phyloP scores from a whole-genome alignment of 352 stramenopile species.

The Albugo laibachii region DNA sequence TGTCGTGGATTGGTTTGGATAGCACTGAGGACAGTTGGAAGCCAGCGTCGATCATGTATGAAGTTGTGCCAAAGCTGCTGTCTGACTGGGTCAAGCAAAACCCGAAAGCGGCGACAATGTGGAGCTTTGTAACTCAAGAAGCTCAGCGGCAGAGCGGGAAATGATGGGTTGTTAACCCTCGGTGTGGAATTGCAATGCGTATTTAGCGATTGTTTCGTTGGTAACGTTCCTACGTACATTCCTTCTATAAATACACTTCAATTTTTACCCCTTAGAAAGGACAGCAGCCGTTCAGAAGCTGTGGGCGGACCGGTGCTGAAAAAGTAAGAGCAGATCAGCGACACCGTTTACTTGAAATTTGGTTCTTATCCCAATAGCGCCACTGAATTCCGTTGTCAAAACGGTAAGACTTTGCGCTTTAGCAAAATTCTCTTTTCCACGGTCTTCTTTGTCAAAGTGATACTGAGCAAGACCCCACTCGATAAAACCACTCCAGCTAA shows the following conservation, averaged over 20 bases:
- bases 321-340: constrained; percentile 76
- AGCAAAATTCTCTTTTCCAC: constrained; percentile 80
- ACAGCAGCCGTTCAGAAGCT: too few relatives aligned
- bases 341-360: constrained; percentile 88
- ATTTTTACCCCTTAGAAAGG: too few relatives aligned
- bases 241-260: too few relatives aligned
- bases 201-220: too few relatives aligned
- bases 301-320: too few relatives aligned
- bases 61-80: constrained; percentile 7
- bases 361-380: constrained; percentile 84
- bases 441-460: constrained; percentile 81
- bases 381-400: constrained; percentile 78
- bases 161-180: too few relatives aligned
- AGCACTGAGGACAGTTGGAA: constrained; percentile 10
- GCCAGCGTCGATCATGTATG: constrained; percentile 2
- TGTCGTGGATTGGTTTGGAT: constrained; percentile 11
- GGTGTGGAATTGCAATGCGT: too few relatives aligned
- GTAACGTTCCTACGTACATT: too few relatives aligned
- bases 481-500: constrained; percentile 26
- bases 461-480: constrained; percentile 87
- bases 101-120: too few relatives aligned
- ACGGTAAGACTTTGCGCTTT: constrained; percentile 63
- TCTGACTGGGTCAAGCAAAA: background rate
- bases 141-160: too few relatives aligned
- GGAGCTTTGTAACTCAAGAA: too few relatives aligned